These are phyloP conservation scores for Citrus sinensis DNA, from an alignment of 345 rosid genomes.

Conservation along the genomic window DVS_A1.0 CM039167.1:3980001-3980500, in stretches of 20 bases:
- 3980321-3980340: too few species aligned
- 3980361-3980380: not conserved
- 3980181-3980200: constrained; percentile 21
- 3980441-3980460: not conserved
- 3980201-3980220: too few species aligned
- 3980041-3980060: constrained; percentile 81
- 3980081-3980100: constrained; percentile 20
- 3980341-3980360: not conserved
- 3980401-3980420: not conserved
- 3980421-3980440: too few species aligned
- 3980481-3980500: too few species aligned
- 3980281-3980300: constrained; percentile 59
- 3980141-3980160: constrained; percentile 80
- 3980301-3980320: constrained; percentile 33
- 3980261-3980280: constrained; percentile 26
- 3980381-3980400: not conserved
- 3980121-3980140: constrained; percentile 22
- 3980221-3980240: not conserved
- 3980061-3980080: constrained; percentile 33
- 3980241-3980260: not conserved
- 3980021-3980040: constrained; percentile 2
- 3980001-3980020: too few species aligned
- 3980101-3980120: not conserved
- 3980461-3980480: not conserved
- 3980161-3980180: constrained; percentile 51